A percentile compares a stretch with the other conserved stretches of the same genome.
phyloP scores from a whole-genome alignment of 2,329 filamentous ascomycete genomes.

The Zymoseptoria tritici region DNA sequence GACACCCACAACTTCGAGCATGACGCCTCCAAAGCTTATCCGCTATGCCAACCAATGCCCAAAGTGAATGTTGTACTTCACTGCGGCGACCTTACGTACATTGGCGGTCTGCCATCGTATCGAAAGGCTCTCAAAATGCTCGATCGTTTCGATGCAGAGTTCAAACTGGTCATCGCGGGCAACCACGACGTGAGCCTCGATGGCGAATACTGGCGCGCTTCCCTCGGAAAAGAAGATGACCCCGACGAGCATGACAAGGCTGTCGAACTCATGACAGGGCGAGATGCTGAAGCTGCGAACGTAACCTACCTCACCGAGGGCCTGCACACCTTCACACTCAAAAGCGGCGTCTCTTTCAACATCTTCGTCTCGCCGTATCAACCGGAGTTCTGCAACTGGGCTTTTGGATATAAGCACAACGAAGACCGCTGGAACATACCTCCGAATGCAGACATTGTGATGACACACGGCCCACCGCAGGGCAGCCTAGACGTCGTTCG shows the following conservation, averaged over 20 bases:
- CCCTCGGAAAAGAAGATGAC: conserved; percentile 1
- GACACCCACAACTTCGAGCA: conserved; percentile 21
- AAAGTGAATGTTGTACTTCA: conserved; percentile 33
- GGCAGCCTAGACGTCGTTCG: conserved; percentile 23
- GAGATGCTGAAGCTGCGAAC: conserved; percentile 34
- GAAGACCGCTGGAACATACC: conserved; percentile 31
- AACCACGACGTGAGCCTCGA: conserved; percentile 32
- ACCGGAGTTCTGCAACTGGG: conserved; percentile 36
- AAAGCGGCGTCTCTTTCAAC: conserved; percentile 42
- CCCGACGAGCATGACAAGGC: conserved; percentile 3
- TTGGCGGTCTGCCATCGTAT: conserved; percentile 27
- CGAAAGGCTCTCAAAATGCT: conserved; percentile 25
- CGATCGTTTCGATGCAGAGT: conserved; percentile 23
- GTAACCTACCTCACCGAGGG: conserved; percentile 50
- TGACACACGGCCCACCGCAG: conserved; percentile 35
- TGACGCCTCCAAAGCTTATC: conserved; percentile 1
- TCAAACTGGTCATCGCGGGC: conserved; percentile 33
- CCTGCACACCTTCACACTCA: conserved; percentile 37
- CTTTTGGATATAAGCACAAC: conserved; percentile 47
- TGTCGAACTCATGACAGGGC: conserved; percentile 11
- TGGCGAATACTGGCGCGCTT: conserved; percentile 3
- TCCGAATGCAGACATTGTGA: conserved; percentile 30
- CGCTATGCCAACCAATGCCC: conserved; percentile 9
- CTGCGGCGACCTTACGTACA: conserved; percentile 34
- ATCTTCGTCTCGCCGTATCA: conserved; percentile 49